Percentiles rank a stretch among this genome's conserved stretches.
Evolutionary conservation across 257 asterid species (phyloP).

Genomic region (Euphrasia confusa): DNA sequence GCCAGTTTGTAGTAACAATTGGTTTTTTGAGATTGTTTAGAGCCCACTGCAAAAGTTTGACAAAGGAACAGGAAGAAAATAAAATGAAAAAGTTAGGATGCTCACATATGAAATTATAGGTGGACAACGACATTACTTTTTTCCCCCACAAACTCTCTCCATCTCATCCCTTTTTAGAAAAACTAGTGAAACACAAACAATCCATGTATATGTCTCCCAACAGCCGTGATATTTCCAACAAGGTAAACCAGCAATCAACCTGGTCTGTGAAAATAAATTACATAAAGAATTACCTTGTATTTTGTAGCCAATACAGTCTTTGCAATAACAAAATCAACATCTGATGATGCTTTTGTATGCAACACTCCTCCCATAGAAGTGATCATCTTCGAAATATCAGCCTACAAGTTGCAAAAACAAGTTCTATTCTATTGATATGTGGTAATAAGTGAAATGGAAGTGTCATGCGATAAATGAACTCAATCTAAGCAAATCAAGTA

Average conservation of each 20-base stretch:
- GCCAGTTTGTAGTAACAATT: conserved; percentile 73
- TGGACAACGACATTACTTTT: not conserved
- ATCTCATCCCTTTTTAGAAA: conserved; percentile 17
- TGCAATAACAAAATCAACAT: conserved; percentile 82
- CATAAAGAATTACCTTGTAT: conserved; percentile 54
- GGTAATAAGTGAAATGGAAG: conserved; percentile 8
- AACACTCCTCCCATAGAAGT: conserved; percentile 88
- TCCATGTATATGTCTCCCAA: conserved; percentile 5
- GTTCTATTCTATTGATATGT: conserved; percentile 18
- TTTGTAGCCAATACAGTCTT: conserved; percentile 82
- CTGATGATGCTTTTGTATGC: conserved; percentile 61
- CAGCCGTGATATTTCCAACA: conserved; percentile 1
- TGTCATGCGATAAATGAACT: not conserved
- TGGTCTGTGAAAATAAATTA: conserved; percentile 9
- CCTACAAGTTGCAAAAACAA: conserved; percentile 47
- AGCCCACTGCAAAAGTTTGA: conserved; percentile 69
- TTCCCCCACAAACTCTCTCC: not conserved
- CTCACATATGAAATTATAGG: conserved; percentile 15
- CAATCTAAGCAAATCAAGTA: conserved; percentile 2
- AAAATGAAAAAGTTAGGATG: conserved; percentile 23
- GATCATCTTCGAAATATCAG: conserved; percentile 60
- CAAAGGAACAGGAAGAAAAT: conserved; percentile 22
- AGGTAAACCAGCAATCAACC: conserved; percentile 2
- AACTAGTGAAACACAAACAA: not conserved
- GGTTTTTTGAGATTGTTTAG: conserved; percentile 67